These are phyloP conservation scores for Ganoderma multipileum DNA, from an alignment of 1,284 basidiomycete genomes.

Conservation along the genomic window DNA sequence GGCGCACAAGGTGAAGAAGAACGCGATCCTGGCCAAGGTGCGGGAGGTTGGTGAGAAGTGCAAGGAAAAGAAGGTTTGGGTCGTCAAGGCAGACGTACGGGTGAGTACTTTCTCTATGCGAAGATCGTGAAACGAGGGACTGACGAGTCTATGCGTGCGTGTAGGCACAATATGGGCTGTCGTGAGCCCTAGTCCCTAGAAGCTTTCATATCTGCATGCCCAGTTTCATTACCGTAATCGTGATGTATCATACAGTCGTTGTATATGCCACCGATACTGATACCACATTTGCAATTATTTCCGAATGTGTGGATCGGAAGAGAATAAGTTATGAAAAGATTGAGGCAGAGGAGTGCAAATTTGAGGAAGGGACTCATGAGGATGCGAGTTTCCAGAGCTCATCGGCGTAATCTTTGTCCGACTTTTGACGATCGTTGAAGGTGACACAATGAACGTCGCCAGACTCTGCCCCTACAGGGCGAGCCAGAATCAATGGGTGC, in stretches of 20 bases:
- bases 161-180: slow-evolving; percentile 24
- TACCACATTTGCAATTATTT: not conserved
- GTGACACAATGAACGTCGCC: slow-evolving; percentile 61
- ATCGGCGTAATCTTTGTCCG: slow-evolving; percentile 45
- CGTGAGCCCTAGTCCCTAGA: slow-evolving; percentile 1
- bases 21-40: slow-evolving; percentile 80
- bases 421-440: slow-evolving; percentile 37
- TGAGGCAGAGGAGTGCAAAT: not conserved
- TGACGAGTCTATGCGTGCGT: not conserved
- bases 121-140: not conserved
- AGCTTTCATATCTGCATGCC: not conserved
- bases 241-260: slow-evolving; percentile 21
- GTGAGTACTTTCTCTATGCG: slow-evolving; percentile 30
- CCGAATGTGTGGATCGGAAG: not conserved
- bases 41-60: slow-evolving; percentile 77
- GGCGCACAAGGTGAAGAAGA: slow-evolving; percentile 76
- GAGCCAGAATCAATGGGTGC: not conserved
- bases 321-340: slow-evolving; percentile 7
- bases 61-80: slow-evolving; percentile 73
- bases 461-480: slow-evolving; percentile 57
- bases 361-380: slow-evolving; percentile 45
- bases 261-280: slow-evolving; percentile 15
- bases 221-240: not conserved
- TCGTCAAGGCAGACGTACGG: slow-evolving; percentile 57
- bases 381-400: slow-evolving; percentile 64